Evolutionary conservation across 495 filamentous ascomycete species (phyloP), one percentile per base, ranked within the genome.

Genomic region (Hyaloscypha bicolor): DNA sequence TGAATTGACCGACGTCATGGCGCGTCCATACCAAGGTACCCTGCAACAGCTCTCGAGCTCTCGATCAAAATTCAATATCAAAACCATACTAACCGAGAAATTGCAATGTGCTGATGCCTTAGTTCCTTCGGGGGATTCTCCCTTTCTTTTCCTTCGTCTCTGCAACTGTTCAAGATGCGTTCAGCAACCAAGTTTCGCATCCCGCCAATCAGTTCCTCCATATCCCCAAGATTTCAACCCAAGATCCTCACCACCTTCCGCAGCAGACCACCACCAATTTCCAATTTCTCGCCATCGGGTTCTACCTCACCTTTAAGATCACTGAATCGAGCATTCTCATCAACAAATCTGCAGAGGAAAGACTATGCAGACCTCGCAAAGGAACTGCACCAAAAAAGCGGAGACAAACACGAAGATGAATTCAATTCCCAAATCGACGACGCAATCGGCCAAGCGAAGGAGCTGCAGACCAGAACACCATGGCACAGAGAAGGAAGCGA

Each of bases 401-500:
- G 48, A 30, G 63, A 72, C 22, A 62, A 66, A 25, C 67, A 72
- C 39, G 72, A 72, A 69, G 42, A 67, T 56, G 42, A 22, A 6
- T 64, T 71, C 60, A 66, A 69, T 32, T 42, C 33, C 1, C 75
- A 81, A 42, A 76, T 80, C 57, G 75, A 79, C 11, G 69, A 71
- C 37, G 69, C 73, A 14, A 76, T 85, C 60, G 69, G 72, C 31
- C 75, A 83, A 66, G 76, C 78, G 66, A 85, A 85, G 74, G 79
- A 82, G 61, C 79, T 81, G 66, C 82, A 86, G 68, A 76, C 78
- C 19, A 76, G 79, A 53, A 73, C 70, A 21, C 91, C 91, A 72
- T 92, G 91, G 91, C 88, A 90, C 71, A 82, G 90, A 42, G 83
- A 91, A 68, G 87, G 87, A 29, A 83, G 83, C 25, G 85, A 90